These are phyloP conservation scores for Tylopilus rubrobrunneus DNA, from an alignment of 768 basidiomycete genomes.

Conservation along the genomic window DNA sequence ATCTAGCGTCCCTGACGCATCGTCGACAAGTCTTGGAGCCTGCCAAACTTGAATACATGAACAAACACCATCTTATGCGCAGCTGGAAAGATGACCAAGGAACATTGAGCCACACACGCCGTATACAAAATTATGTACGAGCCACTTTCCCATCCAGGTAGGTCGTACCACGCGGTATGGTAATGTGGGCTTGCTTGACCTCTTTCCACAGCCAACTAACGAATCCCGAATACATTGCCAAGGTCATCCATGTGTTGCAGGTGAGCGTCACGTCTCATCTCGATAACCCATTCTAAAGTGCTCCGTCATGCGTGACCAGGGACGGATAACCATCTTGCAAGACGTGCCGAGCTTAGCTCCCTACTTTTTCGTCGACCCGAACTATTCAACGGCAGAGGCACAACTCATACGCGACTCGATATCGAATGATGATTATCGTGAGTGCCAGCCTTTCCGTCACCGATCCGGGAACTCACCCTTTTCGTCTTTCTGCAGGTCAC, in stretches of 20 bases:
- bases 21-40: slow-evolving; percentile 80
- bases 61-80: slow-evolving; percentile 77
- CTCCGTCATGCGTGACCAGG: slow-evolving; percentile 36
- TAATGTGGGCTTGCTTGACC: not conserved
- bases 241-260: slow-evolving; percentile 60
- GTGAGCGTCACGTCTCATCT: slow-evolving; percentile 27
- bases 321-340: slow-evolving; percentile 63
- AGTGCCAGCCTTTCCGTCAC: slow-evolving; percentile 7
- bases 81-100: slow-evolving; percentile 49
- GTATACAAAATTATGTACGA: slow-evolving; percentile 52
- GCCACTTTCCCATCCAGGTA: slow-evolving; percentile 59
- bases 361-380: slow-evolving; percentile 76
- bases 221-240: slow-evolving; percentile 54
- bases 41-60: slow-evolving; percentile 78
- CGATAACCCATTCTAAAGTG: not conserved
- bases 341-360: slow-evolving; percentile 68
- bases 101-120: slow-evolving; percentile 48
- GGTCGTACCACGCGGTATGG: not conserved
- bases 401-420: slow-evolving; percentile 46
- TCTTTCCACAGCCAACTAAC: slow-evolving; percentile 40
- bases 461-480: not conserved
- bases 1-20: slow-evolving; percentile 71
- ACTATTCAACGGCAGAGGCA: slow-evolving; percentile 54
- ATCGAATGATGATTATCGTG: slow-evolving; percentile 43
- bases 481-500: not conserved